Evolutionary conservation across 805 yeast species (phyloP).

Genomic region (Pachysolen tannophilus): DNA sequence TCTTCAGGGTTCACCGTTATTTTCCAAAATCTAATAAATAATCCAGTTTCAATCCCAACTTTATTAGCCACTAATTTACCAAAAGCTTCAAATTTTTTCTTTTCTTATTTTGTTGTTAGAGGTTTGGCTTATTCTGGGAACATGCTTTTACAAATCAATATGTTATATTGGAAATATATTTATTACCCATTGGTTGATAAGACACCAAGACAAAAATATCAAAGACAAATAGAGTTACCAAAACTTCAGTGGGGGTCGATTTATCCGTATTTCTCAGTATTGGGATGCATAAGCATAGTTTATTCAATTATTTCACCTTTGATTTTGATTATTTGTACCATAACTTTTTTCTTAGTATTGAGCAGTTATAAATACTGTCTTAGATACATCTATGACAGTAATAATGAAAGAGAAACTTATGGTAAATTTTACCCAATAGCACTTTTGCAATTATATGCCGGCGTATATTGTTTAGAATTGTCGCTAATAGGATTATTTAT

Average conservation of each 20-base stretch:
- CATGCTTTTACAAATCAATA: slow-evolving; percentile 52
- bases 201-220: slow-evolving; percentile 55
- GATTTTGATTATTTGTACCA: slow-evolving; percentile 50
- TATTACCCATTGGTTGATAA: slow-evolving; percentile 29
- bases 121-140: slow-evolving; percentile 74
- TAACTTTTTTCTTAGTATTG: slow-evolving; percentile 49
- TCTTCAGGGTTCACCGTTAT: slow-evolving; percentile 71
- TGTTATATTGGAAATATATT: slow-evolving; percentile 33
- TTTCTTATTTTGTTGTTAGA: slow-evolving; percentile 65
- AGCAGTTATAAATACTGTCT: slow-evolving; percentile 66
- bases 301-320: slow-evolving; percentile 77
- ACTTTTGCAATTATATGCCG: slow-evolving; percentile 67
- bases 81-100: slow-evolving; percentile 79
- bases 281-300: slow-evolving; percentile 71
- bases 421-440: slow-evolving; percentile 74
- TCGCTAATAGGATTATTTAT: slow-evolving; percentile 71
- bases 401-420: slow-evolving; percentile 50
- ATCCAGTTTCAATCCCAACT: slow-evolving; percentile 66
- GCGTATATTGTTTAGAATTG: slow-evolving; percentile 73
- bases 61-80: slow-evolving; percentile 75
- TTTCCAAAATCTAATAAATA: slow-evolving; percentile 50
- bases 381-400: slow-evolving; percentile 44
- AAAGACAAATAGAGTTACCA: slow-evolving; percentile 34
- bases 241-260: slow-evolving; percentile 68
- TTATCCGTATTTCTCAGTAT: slow-evolving; percentile 69